Conservation (phyloP, 192 early-diverging fungal genomes). For the Coemansia sp. region DNA sequence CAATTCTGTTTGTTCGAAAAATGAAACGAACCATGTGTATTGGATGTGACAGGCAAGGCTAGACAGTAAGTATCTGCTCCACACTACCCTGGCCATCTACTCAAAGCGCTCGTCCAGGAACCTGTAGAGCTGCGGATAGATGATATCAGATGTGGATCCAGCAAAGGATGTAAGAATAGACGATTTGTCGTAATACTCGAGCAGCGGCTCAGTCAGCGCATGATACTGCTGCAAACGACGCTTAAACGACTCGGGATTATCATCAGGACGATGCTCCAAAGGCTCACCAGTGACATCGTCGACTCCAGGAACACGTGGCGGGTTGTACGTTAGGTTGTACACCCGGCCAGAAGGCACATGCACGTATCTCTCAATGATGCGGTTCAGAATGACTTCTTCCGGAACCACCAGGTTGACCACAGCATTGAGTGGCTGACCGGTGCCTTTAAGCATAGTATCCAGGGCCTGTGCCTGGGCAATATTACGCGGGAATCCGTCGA, state of each 20-base stretch:
- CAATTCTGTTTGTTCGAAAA: background rate
- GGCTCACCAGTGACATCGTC: slow-evolving; percentile 97
- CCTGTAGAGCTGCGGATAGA: slow-evolving; percentile 79
- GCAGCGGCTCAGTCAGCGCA: slow-evolving; percentile 73
- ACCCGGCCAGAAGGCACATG: slow-evolving; percentile 88
- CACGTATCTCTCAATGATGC: slow-evolving; percentile 94
- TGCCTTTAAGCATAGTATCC: slow-evolving; percentile 51
- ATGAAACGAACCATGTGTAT: background rate
- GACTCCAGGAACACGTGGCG: slow-evolving; percentile 71
- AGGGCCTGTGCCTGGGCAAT: slow-evolving; percentile 76
- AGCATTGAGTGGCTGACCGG: slow-evolving; percentile 69
- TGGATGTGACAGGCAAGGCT: too few species aligned
- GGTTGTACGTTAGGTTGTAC: slow-evolving; percentile 93
- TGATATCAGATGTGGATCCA: slow-evolving; percentile 87
- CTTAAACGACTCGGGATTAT: slow-evolving; percentile 82
- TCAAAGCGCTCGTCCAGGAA: slow-evolving; percentile 45
- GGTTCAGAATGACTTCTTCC: slow-evolving; percentile 81
- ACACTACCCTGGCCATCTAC: too few species aligned
- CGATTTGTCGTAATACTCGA: slow-evolving; percentile 74
- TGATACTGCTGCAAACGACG: slow-evolving; percentile 77
- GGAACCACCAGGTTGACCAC: slow-evolving; percentile 93
- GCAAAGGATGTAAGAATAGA: slow-evolving; percentile 68
- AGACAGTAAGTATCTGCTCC: too few species aligned
- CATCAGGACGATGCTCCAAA: slow-evolving; percentile 82
- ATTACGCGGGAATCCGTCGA: slow-evolving; percentile 92